Evolutionary conservation across 306 rosid species (phyloP).

Genomic region (Abrus precatorius): DNA sequence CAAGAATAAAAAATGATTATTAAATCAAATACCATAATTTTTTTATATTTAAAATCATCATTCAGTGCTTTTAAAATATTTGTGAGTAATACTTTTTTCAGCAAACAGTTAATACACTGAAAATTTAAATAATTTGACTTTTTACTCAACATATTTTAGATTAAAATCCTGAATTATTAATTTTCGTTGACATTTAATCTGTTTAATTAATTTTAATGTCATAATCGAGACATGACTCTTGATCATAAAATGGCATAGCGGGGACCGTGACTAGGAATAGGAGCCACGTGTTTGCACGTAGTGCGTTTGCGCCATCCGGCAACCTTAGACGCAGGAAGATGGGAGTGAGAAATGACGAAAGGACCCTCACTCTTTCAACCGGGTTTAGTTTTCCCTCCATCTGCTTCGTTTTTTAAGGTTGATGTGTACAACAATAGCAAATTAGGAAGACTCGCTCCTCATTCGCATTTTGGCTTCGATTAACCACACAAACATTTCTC

Average conservation of each 20-base stretch:
- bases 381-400: conserved; percentile 59
- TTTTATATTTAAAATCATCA: neutral
- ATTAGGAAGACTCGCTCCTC: conserved; percentile 68
- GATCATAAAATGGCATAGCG: neutral
- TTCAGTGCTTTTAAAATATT: neutral
- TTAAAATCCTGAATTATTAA: neutral
- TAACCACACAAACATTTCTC: conserved; percentile 56
- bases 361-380: neutral
- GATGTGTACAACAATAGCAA: conserved; percentile 60
- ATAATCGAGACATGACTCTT: neutral
- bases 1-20: neutral
- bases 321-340: neutral
- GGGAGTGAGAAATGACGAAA: conserved; percentile 15
- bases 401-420: conserved; percentile 49
- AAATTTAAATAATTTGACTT: neutral
- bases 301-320: neutral
- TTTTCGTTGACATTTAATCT: neutral
- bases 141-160: neutral
- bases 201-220: neutral
- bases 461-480: conserved; percentile 34
- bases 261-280: neutral
- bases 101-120: neutral
- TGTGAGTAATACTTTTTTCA: neutral
- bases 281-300: conserved; percentile 17
- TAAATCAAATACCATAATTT: neutral